Percentiles rank a stretch among this genome's conserved stretches.
These are phyloP conservation scores for Yamadazyma spencermartinsiae DNA, from an alignment of 1,139 yeast species.

Conservation along the genomic window DNA sequence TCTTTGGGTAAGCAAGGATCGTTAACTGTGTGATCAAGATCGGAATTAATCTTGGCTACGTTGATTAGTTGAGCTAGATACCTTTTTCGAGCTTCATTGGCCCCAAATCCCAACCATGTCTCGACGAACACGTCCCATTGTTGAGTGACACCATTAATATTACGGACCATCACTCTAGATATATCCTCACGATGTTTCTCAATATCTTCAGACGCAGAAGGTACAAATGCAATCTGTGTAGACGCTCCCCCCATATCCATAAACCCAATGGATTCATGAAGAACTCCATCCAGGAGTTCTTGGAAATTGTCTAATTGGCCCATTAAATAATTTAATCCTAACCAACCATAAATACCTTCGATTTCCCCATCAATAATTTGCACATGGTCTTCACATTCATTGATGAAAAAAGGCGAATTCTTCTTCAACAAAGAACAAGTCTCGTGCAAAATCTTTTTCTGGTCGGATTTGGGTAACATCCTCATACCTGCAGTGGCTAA, in stretches of 20 bases:
- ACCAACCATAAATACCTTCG: slow-evolving; percentile 83
- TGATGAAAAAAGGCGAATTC: slow-evolving; percentile 50
- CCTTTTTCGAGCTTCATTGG: slow-evolving; percentile 72
- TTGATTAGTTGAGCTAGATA: slow-evolving; percentile 54
- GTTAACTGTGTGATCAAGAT: slow-evolving; percentile 29
- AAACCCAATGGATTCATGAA: slow-evolving; percentile 66
- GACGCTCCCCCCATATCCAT: slow-evolving; percentile 95
- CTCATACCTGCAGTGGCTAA: slow-evolving; percentile 88
- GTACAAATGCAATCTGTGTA: slow-evolving; percentile 78
- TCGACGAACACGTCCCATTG: slow-evolving; percentile 75
- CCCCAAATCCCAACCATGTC: slow-evolving; percentile 86
- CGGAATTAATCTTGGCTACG: slow-evolving; percentile 19
- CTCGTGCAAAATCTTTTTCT: slow-evolving; percentile 46
- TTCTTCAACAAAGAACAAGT: slow-evolving; percentile 51
- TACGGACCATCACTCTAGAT: slow-evolving; percentile 55
- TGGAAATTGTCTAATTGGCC: slow-evolving; percentile 50
- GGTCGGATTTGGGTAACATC: slow-evolving; percentile 49
- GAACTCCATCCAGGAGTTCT: slow-evolving; percentile 14
- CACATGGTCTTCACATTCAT: slow-evolving; percentile 58
- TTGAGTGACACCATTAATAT: slow-evolving; percentile 60
- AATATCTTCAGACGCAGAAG: slow-evolving; percentile 53
- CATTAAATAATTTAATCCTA: slow-evolving; percentile 67
- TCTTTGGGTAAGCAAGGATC: slow-evolving; percentile 77
- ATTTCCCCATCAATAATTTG: slow-evolving; percentile 78
- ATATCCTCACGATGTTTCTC: slow-evolving; percentile 63